Conservation (phyloP, 345 rosid species). For the Ceriops decandra region DNA sequence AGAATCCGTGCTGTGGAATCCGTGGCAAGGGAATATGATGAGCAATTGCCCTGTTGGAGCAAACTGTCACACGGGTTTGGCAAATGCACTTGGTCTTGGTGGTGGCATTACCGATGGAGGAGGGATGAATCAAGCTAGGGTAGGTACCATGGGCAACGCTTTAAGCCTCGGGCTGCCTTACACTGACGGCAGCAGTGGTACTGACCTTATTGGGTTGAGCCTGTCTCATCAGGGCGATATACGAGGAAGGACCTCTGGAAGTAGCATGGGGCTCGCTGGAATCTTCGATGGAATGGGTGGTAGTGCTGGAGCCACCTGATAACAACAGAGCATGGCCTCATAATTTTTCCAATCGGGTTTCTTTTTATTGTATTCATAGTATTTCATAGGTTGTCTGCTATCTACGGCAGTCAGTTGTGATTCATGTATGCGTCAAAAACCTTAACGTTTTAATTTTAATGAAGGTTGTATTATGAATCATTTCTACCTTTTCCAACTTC, state of each 20-base stretch:
- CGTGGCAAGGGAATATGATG: neutral
- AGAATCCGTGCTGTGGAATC: neutral
- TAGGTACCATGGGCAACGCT: too few species aligned
- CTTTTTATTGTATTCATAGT: neutral
- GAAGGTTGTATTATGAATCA: too few species aligned
- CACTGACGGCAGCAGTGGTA: neutral
- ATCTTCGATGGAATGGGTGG: neutral
- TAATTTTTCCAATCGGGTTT: neutral
- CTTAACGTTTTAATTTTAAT: too few species aligned
- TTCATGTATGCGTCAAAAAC: too few species aligned
- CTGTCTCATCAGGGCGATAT: neutral
- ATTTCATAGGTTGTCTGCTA: too few species aligned
- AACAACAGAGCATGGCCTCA: neutral
- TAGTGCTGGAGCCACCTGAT: slow-evolving; percentile 5
- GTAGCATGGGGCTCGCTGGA: neutral
- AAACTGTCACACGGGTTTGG: neutral
- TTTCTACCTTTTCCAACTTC: too few species aligned
- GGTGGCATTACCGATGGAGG: neutral
- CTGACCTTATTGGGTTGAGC: neutral
- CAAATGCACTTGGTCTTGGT: neutral
- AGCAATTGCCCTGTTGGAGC: neutral
- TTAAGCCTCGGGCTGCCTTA: neutral
- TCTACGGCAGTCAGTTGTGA: too few species aligned
- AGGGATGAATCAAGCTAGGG: too few species aligned
- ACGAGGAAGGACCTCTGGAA: neutral